Percentiles rank a stretch among this genome's conserved stretches.
These are phyloP conservation scores for Phaeosphaeria sp. DNA, from an alignment of 2,329 filamentous ascomycete genomes.

Conservation along the genomic window DNA sequence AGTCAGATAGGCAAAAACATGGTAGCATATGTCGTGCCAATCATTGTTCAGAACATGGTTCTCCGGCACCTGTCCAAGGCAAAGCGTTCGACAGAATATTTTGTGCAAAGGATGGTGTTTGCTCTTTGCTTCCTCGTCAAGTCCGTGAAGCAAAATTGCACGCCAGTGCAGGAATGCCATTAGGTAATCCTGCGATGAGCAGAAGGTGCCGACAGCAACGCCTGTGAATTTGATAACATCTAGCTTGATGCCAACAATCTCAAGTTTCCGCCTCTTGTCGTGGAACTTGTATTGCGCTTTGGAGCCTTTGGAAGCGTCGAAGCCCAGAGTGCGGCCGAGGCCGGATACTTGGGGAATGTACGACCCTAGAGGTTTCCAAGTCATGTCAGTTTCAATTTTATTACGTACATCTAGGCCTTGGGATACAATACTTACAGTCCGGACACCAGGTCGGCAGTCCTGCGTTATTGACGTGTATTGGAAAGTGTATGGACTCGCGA, in stretches of 20 bases:
- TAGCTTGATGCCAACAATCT: conserved; percentile 40
- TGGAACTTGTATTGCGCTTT: conserved; percentile 27
- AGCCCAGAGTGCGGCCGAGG: conserved; percentile 19
- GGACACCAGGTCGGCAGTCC: conserved; percentile 46
- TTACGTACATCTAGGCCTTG: neutral
- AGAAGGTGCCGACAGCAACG: conserved; percentile 37
- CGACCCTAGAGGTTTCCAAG: conserved; percentile 21
- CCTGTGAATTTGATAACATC: conserved; percentile 33
- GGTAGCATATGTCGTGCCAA: conserved; percentile 16
- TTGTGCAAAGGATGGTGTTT: conserved; percentile 21
- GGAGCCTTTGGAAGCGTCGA: conserved; percentile 23
- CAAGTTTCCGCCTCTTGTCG: conserved; percentile 33
- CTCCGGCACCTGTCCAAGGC: conserved; percentile 29
- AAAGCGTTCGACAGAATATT: conserved; percentile 39
- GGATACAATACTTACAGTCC: conserved; percentile 35
- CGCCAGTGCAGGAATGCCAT: conserved; percentile 49
- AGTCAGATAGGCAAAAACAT: conserved; percentile 24
- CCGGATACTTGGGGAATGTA: conserved; percentile 25
- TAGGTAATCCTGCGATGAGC: conserved; percentile 38
- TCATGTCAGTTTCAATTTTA: neutral
- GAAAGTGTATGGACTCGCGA: conserved; percentile 46
- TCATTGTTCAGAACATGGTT: neutral
- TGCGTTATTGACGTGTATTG: conserved; percentile 23
- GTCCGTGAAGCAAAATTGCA: conserved; percentile 27
- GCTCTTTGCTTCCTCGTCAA: conserved; percentile 5